Conservation (phyloP, 768 basidiomycete genomes). For the Butyriboletus loyo region DNA sequence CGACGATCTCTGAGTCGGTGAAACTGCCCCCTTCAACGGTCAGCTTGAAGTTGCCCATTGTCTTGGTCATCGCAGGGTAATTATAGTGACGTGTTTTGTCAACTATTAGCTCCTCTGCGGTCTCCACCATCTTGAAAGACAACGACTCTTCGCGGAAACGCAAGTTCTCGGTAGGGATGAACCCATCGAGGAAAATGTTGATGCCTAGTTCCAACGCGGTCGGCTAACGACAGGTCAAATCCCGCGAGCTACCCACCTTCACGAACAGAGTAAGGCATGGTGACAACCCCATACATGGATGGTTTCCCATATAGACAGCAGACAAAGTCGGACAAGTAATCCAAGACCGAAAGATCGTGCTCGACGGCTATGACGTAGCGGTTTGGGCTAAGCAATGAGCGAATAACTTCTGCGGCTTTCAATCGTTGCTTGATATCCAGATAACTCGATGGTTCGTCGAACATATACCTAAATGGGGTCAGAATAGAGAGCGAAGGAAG, state of each 20-base stretch:
- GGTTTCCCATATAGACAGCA: conserved; percentile 98
- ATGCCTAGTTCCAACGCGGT: conserved; percentile 57
- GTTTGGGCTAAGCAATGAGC: conserved; percentile 73
- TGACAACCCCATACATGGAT: conserved; percentile 97
- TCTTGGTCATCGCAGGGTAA: conserved; percentile 97
- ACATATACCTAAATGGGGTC: conserved; percentile 76
- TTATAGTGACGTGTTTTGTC: conserved; percentile 88
- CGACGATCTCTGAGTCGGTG: conserved; percentile 99
- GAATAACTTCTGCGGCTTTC: conserved; percentile 93
- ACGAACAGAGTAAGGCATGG: conserved; percentile 96
- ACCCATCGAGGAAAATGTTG: conserved; percentile 99
- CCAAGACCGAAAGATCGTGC: conserved; percentile 97
- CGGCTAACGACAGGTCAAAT: neutral
- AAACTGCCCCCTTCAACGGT: conserved; percentile 87
- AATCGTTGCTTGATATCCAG: conserved; percentile 95
- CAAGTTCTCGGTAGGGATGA: conserved; percentile 97
- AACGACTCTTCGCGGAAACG: conserved; percentile 96
- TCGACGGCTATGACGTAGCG: conserved; percentile 97
- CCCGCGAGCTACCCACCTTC: conserved; percentile 61
- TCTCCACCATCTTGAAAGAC: conserved; percentile 97
- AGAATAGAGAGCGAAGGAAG: neutral
- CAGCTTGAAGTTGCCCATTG: conserved; percentile 92
- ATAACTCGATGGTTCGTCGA: conserved; percentile 98
- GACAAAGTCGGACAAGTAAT: conserved; percentile 98
- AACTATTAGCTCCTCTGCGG: conserved; percentile 81